A percentile compares a stretch with the other conserved stretches of the same genome.
phyloP scores from a whole-genome alignment of 2,329 filamentous ascomycete species.

The Scopulariopsis brevicaulis region DNA sequence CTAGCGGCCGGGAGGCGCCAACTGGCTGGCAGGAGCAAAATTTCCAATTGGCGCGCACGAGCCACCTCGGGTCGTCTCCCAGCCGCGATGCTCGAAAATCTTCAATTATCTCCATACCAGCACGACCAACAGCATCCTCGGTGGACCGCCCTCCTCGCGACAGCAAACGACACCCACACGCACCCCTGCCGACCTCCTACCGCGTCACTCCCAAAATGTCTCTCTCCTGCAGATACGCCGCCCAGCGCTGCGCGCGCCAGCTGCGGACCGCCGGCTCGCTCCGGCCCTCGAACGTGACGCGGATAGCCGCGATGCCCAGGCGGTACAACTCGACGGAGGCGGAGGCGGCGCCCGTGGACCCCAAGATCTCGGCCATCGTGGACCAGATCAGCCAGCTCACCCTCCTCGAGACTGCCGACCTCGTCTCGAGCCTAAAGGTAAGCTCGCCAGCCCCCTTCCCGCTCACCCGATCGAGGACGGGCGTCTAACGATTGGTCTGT shows the following conservation, averaged over 20 bases:
- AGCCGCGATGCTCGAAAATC: slow-evolving; percentile 6
- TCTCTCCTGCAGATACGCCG: slow-evolving; percentile 50
- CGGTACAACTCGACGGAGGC: slow-evolving; percentile 85
- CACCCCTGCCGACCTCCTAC: slow-evolving; percentile 5
- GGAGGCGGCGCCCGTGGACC: slow-evolving; percentile 50
- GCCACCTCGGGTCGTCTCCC: slow-evolving; percentile 1
- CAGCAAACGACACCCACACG: slow-evolving; percentile 3
- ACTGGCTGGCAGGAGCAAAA: background rate
- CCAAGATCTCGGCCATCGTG: slow-evolving; percentile 90
- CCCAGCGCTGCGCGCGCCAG: slow-evolving; percentile 52
- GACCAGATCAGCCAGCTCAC: slow-evolving; percentile 99
- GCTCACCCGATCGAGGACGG: background rate
- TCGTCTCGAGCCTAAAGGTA: slow-evolving; percentile 94
- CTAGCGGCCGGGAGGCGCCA: background rate
- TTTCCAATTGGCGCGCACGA: slow-evolving; percentile 1
- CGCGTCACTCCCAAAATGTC: slow-evolving; percentile 33
- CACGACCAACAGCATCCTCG: background rate
- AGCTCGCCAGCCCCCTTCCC: background rate
- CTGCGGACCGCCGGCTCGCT: slow-evolving; percentile 32
- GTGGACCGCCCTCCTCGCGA: slow-evolving; percentile 8
- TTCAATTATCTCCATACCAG: slow-evolving; percentile 3
- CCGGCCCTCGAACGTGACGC: slow-evolving; percentile 33
- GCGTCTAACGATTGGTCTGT: background rate
- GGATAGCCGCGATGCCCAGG: slow-evolving; percentile 39
- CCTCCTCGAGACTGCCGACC: slow-evolving; percentile 89